These are phyloP conservation scores for Kodamaea sp. DNA, from an alignment of 1,139 yeast genomes.

Conservation along the genomic window DNA sequence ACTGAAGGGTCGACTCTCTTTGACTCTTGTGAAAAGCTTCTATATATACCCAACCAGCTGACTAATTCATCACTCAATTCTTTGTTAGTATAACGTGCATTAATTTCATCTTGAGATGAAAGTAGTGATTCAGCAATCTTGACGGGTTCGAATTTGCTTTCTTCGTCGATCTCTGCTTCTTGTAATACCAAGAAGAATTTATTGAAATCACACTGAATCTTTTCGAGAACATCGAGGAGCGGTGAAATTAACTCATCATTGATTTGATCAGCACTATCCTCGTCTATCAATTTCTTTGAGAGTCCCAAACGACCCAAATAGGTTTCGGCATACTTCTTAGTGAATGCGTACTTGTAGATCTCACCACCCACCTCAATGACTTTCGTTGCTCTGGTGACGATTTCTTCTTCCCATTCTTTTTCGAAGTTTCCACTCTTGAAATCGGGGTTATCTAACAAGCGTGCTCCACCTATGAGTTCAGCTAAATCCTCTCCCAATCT, in stretches of 20 bases:
- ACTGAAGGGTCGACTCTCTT: slow-evolving; percentile 25
- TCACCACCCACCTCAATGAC: slow-evolving; percentile 66
- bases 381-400: slow-evolving; percentile 63
- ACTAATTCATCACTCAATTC: slow-evolving; percentile 33
- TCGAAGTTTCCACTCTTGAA: slow-evolving; percentile 35
- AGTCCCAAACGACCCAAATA: slow-evolving; percentile 75
- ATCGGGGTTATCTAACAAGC: slow-evolving; percentile 42
- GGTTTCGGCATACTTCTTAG: slow-evolving; percentile 57
- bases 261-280: slow-evolving; percentile 31
- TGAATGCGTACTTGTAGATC: slow-evolving; percentile 63
- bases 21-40: slow-evolving; percentile 36
- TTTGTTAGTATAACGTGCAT: slow-evolving; percentile 27
- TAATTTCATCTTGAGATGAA: slow-evolving; percentile 24
- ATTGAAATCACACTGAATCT: slow-evolving; percentile 75
- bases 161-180: slow-evolving; percentile 25
- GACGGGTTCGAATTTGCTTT: slow-evolving; percentile 14
- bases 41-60: slow-evolving; percentile 44
- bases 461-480: slow-evolving; percentile 71
- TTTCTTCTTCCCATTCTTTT: slow-evolving; percentile 50
- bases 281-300: slow-evolving; percentile 35
- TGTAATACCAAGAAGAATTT: slow-evolving; percentile 71
- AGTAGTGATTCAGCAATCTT: slow-evolving; percentile 29
- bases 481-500: slow-evolving; percentile 84
- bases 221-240: slow-evolving; percentile 60
- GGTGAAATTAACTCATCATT: slow-evolving; percentile 58